These are phyloP conservation scores for Ochetophila trinervis DNA, from an alignment of 306 rosid genomes.

Conservation along the genomic window DNA sequence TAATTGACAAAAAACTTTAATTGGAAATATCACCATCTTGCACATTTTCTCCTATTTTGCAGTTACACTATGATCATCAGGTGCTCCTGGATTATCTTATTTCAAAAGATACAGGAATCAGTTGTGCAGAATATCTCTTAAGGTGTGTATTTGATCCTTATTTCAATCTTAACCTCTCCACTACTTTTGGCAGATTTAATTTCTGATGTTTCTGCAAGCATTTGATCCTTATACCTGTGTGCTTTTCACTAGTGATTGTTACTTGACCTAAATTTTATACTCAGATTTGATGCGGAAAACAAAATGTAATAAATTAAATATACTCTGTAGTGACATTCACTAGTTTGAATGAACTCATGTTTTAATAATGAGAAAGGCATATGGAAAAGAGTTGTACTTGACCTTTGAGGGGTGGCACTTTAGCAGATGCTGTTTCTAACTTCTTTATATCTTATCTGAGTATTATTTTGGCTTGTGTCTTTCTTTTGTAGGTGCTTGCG, in stretches of 20 bases:
- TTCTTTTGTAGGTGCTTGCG: slow-evolving; percentile 57
- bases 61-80: slow-evolving; percentile 92
- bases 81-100: slow-evolving; percentile 93
- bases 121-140: slow-evolving; percentile 79
- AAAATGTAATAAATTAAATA: too few relatives aligned
- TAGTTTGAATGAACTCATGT: background rate
- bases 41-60: slow-evolving; percentile 32
- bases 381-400: background rate
- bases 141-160: slow-evolving; percentile 55
- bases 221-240: background rate
- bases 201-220: background rate
- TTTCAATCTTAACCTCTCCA: too few relatives aligned
- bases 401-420: background rate
- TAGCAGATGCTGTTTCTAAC: background rate
- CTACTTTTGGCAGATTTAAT: background rate
- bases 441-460: background rate
- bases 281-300: background rate
- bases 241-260: slow-evolving; percentile 5
- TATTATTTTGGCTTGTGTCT: slow-evolving; percentile 7
- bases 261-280: background rate
- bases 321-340: background rate
- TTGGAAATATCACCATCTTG: background rate
- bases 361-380: background rate
- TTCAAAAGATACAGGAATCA: slow-evolving; percentile 79
- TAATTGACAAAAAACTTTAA: background rate